These are phyloP conservation scores for Xanthoconium separans DNA, from an alignment of 1,284 basidiomycete species.

Conservation along the genomic window DNA sequence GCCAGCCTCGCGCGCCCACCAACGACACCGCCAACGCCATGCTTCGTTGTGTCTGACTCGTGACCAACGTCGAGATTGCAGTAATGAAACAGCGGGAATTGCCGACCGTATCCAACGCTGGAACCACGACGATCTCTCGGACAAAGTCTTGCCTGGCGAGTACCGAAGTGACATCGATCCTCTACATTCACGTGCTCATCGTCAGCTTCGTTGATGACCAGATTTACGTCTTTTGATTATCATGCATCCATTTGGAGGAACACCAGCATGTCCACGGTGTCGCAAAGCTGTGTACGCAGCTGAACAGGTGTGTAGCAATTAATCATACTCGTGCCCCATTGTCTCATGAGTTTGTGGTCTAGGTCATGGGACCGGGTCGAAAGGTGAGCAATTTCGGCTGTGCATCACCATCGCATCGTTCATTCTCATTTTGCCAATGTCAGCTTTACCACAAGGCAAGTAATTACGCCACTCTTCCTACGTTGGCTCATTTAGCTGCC, in stretches of 20 bases:
- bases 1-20: too few relatives aligned
- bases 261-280: slow-evolving; percentile 65
- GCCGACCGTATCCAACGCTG: slow-evolving; percentile 15
- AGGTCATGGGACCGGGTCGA: slow-evolving; percentile 79
- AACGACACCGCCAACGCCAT: too few relatives aligned
- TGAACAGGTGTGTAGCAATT: slow-evolving; percentile 58
- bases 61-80: neutral
- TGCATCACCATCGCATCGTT: slow-evolving; percentile 4
- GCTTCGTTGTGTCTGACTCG: too few relatives aligned
- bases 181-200: slow-evolving; percentile 1
- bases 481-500: slow-evolving; percentile 7
- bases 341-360: slow-evolving; percentile 14
- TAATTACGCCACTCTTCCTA: slow-evolving; percentile 6
- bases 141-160: slow-evolving; percentile 13
- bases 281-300: slow-evolving; percentile 73
- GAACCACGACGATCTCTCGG: slow-evolving; percentile 1
- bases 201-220: neutral
- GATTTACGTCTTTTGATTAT: slow-evolving; percentile 5
- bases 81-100: slow-evolving; percentile 14
- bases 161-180: slow-evolving; percentile 1
- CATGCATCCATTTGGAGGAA: slow-evolving; percentile 69
- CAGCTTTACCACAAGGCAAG: slow-evolving; percentile 77
- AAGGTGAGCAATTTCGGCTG: slow-evolving; percentile 50
- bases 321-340: neutral
- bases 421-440: slow-evolving; percentile 4